Percentiles rank a stretch among this genome's conserved stretches.
phyloP scores from a whole-genome alignment of 352 stramenopile species.

The Globisporangium splendens region DNA sequence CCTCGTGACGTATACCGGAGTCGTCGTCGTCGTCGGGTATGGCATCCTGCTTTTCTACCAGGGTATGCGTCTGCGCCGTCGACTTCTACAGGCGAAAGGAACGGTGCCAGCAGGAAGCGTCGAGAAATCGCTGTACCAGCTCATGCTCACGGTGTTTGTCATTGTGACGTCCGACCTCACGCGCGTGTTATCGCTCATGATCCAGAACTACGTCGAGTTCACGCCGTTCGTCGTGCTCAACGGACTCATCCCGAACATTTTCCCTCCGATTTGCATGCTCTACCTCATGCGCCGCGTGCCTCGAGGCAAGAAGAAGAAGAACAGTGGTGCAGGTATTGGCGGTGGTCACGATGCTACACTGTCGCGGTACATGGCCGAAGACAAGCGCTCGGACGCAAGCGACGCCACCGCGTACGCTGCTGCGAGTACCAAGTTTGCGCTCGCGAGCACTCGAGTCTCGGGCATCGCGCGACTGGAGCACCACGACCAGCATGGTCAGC shows the following conservation, averaged over 20 bases:
- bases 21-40: slow-evolving; percentile 61
- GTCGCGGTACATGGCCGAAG: slow-evolving; percentile 63
- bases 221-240: slow-evolving; percentile 69
- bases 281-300: slow-evolving; percentile 82
- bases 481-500: slow-evolving; percentile 8
- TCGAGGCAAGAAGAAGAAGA: slow-evolving; percentile 13
- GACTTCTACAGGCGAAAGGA: slow-evolving; percentile 65
- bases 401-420: slow-evolving; percentile 15
- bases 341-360: slow-evolving; percentile 23
- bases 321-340: slow-evolving; percentile 14
- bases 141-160: slow-evolving; percentile 78
- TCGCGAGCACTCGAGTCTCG: slow-evolving; percentile 15
- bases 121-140: slow-evolving; percentile 75
- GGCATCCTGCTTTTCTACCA: slow-evolving; percentile 68
- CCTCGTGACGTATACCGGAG: slow-evolving; percentile 55
- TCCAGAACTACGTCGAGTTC: slow-evolving; percentile 52
- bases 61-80: slow-evolving; percentile 63
- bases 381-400: slow-evolving; percentile 18
- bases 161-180: slow-evolving; percentile 74
- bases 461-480: slow-evolving; percentile 15
- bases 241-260: slow-evolving; percentile 77
- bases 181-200: slow-evolving; percentile 57
- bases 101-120: slow-evolving; percentile 65
- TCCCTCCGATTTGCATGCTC: slow-evolving; percentile 87
- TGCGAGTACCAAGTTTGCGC: slow-evolving; percentile 15